Evolutionary conservation across 352 stramenopile genomes (phyloP).

Genomic region (Elongisporangium prolatum): DNA sequence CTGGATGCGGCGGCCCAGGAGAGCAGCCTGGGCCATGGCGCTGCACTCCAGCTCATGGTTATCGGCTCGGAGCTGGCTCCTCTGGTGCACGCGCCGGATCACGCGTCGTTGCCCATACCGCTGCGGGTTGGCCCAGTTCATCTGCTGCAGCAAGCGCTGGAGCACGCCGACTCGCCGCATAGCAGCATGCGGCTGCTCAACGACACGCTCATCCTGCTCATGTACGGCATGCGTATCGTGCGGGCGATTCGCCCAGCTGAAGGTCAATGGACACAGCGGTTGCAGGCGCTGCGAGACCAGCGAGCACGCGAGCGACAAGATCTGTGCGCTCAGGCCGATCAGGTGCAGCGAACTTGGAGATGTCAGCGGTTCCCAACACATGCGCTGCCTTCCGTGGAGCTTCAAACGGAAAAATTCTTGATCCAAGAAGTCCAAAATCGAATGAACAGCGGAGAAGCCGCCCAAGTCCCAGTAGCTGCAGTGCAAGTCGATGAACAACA

Average conservation of each 20-base stretch:
- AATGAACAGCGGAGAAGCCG: slow-evolving; percentile 7
- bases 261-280: slow-evolving; percentile 6
- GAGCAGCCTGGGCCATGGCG: not conserved
- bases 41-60: slow-evolving; percentile 21
- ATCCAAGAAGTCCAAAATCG: slow-evolving; percentile 31
- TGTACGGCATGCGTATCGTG: slow-evolving; percentile 36
- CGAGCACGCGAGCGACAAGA: slow-evolving; percentile 8
- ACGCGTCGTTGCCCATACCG: slow-evolving; percentile 17
- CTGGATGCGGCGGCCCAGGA: not conserved
- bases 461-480: slow-evolving; percentile 10
- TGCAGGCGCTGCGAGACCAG: slow-evolving; percentile 6
- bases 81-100: slow-evolving; percentile 16
- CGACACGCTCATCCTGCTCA: slow-evolving; percentile 44
- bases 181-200: slow-evolving; percentile 29
- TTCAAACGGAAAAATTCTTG: slow-evolving; percentile 32
- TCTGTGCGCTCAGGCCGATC: slow-evolving; percentile 17
- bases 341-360: slow-evolving; percentile 28
- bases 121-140: slow-evolving; percentile 26
- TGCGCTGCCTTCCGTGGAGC: slow-evolving; percentile 29
- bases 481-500: slow-evolving; percentile 28
- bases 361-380: slow-evolving; percentile 45
- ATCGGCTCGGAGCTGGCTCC: slow-evolving; percentile 14
- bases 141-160: slow-evolving; percentile 18
- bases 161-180: slow-evolving; percentile 29
- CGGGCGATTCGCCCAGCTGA: slow-evolving; percentile 12